Evolutionary conservation across 164 flowering plant genomes (phyloP).

Genomic region (Vitis vinifera): ASM3070453v1 NC_081809.1:5041001-5041500

Average conservation of each 20-base stretch:
- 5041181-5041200: background rate
- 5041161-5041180: background rate
- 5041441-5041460: conserved; percentile 96
- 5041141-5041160: no score
- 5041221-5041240: background rate
- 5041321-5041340: background rate
- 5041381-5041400: conserved; percentile 10
- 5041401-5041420: conserved; percentile 19
- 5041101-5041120: no score
- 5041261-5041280: background rate
- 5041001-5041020: no score
- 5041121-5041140: no score
- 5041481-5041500: conserved; percentile 99
- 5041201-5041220: background rate
- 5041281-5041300: background rate
- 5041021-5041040: no score
- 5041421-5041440: conserved; percentile 32
- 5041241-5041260: background rate
- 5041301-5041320: background rate
- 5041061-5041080: no score
- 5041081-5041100: no score
- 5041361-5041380: background rate
- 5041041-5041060: no score
- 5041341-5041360: no score
- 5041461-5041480: conserved; percentile 99